Conservation (phyloP, 1,284 basidiomycete genomes). For the Cutaneotrichosporon cavernicola region DNA sequence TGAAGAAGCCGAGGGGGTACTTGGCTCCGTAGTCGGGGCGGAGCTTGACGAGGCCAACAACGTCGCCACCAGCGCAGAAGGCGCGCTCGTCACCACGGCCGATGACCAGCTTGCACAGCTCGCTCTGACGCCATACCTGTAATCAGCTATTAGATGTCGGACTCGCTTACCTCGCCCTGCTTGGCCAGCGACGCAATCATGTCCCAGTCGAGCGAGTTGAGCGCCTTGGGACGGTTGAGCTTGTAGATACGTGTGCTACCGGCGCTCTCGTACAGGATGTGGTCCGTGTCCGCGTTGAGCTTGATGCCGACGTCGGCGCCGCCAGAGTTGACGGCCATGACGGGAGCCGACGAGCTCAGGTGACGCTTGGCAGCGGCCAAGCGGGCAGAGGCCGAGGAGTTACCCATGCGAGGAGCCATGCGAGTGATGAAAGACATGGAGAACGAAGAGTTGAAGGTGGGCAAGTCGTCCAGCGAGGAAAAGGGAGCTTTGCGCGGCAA, state of each 20-base stretch:
- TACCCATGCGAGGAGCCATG: constrained; percentile 31
- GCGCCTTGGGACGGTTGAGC: constrained; percentile 72
- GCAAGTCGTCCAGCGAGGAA: not conserved
- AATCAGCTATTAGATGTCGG: not conserved
- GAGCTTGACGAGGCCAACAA: constrained; percentile 52
- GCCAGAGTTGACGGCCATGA: constrained; percentile 17
- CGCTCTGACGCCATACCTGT: constrained; percentile 76
- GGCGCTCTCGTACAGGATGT: constrained; percentile 31
- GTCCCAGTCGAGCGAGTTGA: constrained; percentile 79
- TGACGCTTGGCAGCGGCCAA: constrained; percentile 38
- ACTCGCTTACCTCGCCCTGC: constrained; percentile 40
- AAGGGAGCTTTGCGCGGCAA: not conserved
- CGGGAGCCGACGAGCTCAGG: constrained; percentile 29
- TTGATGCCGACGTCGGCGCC: constrained; percentile 12
- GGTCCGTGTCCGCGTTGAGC: constrained; percentile 21
- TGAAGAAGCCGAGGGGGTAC: constrained; percentile 79
- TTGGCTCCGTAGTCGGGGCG: constrained; percentile 45
- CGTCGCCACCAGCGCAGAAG: constrained; percentile 95
- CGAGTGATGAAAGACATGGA: constrained; percentile 31
- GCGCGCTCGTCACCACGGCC: constrained; percentile 74
- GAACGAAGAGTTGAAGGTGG: constrained; percentile 3
- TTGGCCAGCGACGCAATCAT: constrained; percentile 76
- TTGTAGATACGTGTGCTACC: constrained; percentile 38
- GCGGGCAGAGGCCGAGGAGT: constrained; percentile 28
- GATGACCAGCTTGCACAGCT: constrained; percentile 72